Percentiles rank a stretch among this genome's conserved stretches.
Evolutionary conservation across 768 basidiomycete genomes (phyloP).

Genomic region (Mycena leptocephala): DNA sequence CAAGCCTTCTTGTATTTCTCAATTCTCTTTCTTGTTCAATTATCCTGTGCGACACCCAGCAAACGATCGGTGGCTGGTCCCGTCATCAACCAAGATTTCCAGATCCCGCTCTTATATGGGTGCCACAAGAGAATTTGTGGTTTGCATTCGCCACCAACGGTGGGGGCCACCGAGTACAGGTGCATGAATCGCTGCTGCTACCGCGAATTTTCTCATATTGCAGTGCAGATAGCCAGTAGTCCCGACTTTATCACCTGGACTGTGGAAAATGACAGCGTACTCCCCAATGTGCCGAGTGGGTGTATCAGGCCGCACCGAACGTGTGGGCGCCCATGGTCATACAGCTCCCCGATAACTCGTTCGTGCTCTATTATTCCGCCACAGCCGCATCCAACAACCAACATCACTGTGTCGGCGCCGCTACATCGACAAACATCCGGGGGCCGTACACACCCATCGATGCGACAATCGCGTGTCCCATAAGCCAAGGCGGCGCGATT

Average conservation of each 20-base stretch:
- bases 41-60: background rate
- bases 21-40: background rate
- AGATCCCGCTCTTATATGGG: conserved; percentile 32
- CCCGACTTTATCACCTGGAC: conserved; percentile 39
- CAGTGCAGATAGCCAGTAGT: background rate
- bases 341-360: conserved; percentile 15
- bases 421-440: conserved; percentile 39
- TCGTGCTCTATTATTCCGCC: conserved; percentile 31
- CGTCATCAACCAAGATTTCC: conserved; percentile 28
- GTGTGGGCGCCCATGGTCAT: conserved; percentile 43
- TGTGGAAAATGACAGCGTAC: conserved; percentile 24
- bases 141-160: conserved; percentile 21
- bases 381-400: conserved; percentile 15
- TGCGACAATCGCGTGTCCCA: conserved; percentile 42
- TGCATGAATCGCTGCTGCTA: background rate
- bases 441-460: conserved; percentile 46
- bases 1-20: background rate
- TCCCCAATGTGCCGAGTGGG: conserved; percentile 39
- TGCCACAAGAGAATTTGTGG: conserved; percentile 22
- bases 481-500: conserved; percentile 44
- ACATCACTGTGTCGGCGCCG: conserved; percentile 47
- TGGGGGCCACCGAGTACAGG: conserved; percentile 16
- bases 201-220: background rate
- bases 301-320: conserved; percentile 1
- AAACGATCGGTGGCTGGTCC: conserved; percentile 24